Evolutionary conservation across 495 filamentous ascomycete genomes (phyloP).

Genomic region (Wilcoxina mikolae): DNA sequence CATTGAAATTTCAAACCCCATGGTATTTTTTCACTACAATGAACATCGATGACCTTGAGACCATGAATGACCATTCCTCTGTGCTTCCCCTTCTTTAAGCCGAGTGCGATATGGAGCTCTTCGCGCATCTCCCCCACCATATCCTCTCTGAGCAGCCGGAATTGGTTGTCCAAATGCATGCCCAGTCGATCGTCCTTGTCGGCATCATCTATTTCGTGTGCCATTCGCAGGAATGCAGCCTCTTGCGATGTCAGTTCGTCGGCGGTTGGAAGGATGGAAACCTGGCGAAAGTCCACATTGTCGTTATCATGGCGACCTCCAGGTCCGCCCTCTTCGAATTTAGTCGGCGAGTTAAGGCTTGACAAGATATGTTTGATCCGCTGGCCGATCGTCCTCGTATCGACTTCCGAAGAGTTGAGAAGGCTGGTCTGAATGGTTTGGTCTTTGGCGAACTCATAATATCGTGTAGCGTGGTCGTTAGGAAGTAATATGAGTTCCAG

Average conservation of each 20-base stretch:
- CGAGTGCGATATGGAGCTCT: conserved; percentile 35
- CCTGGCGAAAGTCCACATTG: conserved; percentile 43
- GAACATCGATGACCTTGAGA: conserved; percentile 28
- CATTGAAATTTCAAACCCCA: conserved; percentile 37
- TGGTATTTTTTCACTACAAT: conserved; percentile 20
- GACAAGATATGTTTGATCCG: conserved; percentile 34
- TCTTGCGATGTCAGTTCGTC: conserved; percentile 50
- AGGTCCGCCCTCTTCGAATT: conserved; percentile 26
- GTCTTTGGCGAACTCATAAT: conserved; percentile 27
- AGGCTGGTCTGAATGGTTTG: conserved; percentile 4
- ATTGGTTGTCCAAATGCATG: conserved; percentile 60
- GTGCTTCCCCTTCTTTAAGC: conserved; percentile 32
- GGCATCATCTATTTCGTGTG: conserved; percentile 31
- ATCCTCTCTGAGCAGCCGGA: conserved; percentile 61
- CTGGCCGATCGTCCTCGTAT: conserved; percentile 30
- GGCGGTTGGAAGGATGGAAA: conserved; percentile 51
- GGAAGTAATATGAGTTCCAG: conserved; percentile 41
- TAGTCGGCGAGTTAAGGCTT: neutral
- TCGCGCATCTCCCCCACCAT: conserved; percentile 53
- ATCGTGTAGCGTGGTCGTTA: conserved; percentile 14
- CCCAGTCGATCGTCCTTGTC: conserved; percentile 31
- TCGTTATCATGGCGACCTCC: conserved; percentile 77
- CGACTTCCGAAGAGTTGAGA: neutral
- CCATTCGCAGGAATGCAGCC: conserved; percentile 44
- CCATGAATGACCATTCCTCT: conserved; percentile 22